Conservation (phyloP, 495 filamentous ascomycete species). For the Emericellopsis terricola region DNA sequence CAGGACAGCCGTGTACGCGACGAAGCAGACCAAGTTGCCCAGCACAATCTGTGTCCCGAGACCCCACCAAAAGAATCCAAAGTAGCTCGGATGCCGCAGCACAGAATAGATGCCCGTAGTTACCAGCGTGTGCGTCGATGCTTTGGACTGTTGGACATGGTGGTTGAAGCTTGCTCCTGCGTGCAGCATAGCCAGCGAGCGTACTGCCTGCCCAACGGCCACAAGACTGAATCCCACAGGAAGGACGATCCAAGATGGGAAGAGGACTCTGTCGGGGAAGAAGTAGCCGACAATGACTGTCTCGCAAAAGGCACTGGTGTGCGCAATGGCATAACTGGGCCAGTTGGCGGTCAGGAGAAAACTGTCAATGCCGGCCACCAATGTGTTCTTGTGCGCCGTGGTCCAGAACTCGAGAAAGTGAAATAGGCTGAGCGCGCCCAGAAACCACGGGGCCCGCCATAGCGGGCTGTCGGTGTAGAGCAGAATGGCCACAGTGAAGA, state of each 20-base stretch:
- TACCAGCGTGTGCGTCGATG: slow-evolving; percentile 56
- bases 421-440: slow-evolving; percentile 58
- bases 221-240: slow-evolving; percentile 45
- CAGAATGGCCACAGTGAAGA: slow-evolving; percentile 22
- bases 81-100: slow-evolving; percentile 79
- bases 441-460: slow-evolving; percentile 76
- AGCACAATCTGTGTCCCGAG: slow-evolving; percentile 83
- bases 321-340: slow-evolving; percentile 66
- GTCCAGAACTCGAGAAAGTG: slow-evolving; percentile 93
- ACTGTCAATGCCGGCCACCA: slow-evolving; percentile 45
- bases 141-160: slow-evolving; percentile 48
- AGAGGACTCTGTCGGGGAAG: slow-evolving; percentile 32
- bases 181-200: slow-evolving; percentile 70
- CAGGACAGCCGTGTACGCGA: slow-evolving; percentile 54
- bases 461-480: slow-evolving; percentile 25
- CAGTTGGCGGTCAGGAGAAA: slow-evolving; percentile 85
- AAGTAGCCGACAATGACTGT: slow-evolving; percentile 39
- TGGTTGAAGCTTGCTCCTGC: slow-evolving; percentile 91
- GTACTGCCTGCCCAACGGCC: slow-evolving; percentile 47
- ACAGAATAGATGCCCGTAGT: slow-evolving; percentile 45
- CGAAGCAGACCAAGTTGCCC: slow-evolving; percentile 64
- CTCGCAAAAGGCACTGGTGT: slow-evolving; percentile 54
- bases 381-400: slow-evolving; percentile 69
- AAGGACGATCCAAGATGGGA: slow-evolving; percentile 17
- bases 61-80: slow-evolving; percentile 97